Evolutionary conservation across 1,284 basidiomycete species (phyloP).

Genomic region (Golubevia pallescens): DNA sequence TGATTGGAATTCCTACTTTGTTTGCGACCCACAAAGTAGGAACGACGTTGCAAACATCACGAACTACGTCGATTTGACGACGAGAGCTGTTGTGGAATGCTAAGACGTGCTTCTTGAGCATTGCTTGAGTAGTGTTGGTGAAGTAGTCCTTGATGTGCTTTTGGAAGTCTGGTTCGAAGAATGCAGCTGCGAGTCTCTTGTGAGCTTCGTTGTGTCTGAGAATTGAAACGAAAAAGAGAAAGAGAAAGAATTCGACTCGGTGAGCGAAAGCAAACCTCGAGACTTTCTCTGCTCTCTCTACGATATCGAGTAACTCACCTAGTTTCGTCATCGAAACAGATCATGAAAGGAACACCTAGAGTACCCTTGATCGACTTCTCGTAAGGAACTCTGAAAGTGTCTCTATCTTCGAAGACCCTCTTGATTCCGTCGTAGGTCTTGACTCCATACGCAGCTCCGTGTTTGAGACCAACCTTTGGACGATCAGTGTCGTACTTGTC

Average conservation of each 20-base stretch:
- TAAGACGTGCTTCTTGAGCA: constrained; percentile 71
- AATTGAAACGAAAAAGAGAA: not conserved
- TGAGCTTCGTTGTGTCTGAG: constrained; percentile 11
- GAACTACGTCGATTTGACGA: constrained; percentile 73
- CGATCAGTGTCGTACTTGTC: constrained; percentile 67
- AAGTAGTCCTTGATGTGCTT: constrained; percentile 19
- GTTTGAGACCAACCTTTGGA: constrained; percentile 33
- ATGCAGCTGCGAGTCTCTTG: constrained; percentile 12
- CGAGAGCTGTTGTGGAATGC: constrained; percentile 69
- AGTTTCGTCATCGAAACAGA: constrained; percentile 13
- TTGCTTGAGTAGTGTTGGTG: constrained; percentile 68
- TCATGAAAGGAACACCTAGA: constrained; percentile 14
- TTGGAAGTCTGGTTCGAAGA: constrained; percentile 18
- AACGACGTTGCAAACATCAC: constrained; percentile 73
- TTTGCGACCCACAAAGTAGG: constrained; percentile 70
- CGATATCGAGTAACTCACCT: too few relatives aligned
- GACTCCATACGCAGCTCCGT: constrained; percentile 65
- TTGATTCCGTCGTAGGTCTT: constrained; percentile 69
- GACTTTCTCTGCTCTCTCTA: too few relatives aligned
- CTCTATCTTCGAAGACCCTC: constrained; percentile 69
- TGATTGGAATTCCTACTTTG: constrained; percentile 70
- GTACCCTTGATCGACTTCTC: constrained; percentile 10
- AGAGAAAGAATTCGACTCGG: not conserved
- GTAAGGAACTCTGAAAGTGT: constrained; percentile 18
- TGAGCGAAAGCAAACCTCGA: not conserved